These are phyloP conservation scores for Monotropa hypopitys DNA, from an alignment of 179 eudicot genomes.

Conservation along the genomic window DNA sequence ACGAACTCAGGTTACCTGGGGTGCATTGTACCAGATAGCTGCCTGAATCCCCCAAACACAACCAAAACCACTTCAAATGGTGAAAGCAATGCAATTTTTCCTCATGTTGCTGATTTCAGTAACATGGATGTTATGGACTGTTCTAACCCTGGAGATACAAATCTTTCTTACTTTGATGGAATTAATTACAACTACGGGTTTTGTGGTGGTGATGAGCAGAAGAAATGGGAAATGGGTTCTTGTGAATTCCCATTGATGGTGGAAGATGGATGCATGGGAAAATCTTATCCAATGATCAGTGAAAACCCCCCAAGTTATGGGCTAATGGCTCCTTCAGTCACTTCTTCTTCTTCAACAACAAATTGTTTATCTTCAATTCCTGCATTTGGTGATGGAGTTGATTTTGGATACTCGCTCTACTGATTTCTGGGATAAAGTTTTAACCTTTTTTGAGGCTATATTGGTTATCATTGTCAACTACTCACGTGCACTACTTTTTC, in stretches of 20 bases:
- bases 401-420: conserved; percentile 27
- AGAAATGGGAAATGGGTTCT: conserved; percentile 24
- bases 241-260: conserved; percentile 25
- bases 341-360: conserved; percentile 9
- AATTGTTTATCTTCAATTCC: not conserved
- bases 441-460: not conserved
- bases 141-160: not conserved
- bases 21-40: conserved; percentile 62
- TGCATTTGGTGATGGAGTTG: conserved; percentile 24
- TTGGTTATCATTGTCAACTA: not conserved
- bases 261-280: conserved; percentile 29
- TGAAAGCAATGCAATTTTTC: not conserved
- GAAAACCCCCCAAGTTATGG: not conserved
- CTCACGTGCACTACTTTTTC: conserved; percentile 9
- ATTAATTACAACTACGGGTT: conserved; percentile 6
- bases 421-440: not conserved
- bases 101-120: not conserved
- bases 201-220: conserved; percentile 1
- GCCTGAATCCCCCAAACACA: conserved; percentile 37
- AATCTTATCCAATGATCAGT: conserved; percentile 15
- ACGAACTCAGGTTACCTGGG: conserved; percentile 65
- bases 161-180: not conserved
- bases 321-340: not conserved
- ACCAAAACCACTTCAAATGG: not conserved
- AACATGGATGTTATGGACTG: not conserved